phyloP scores from a whole-genome alignment of 805 yeast genomes.

The Sungouiozyma intestinalis region DNA sequence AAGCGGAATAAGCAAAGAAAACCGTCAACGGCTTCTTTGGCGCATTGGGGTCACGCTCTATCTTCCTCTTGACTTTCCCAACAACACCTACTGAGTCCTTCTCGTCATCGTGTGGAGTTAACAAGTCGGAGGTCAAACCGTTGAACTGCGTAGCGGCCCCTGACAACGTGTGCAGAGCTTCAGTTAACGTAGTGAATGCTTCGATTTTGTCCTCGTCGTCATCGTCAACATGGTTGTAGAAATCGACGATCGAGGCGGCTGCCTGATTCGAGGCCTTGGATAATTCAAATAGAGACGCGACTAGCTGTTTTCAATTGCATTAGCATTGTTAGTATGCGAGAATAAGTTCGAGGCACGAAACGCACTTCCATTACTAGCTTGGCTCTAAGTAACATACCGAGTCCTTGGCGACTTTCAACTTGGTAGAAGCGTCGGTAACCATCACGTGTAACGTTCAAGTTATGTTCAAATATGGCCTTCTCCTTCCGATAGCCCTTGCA shows the following conservation, averaged over 20 bases:
- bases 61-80: slow-evolving; percentile 33
- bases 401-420: slow-evolving; percentile 30
- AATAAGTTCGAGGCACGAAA: too few species aligned
- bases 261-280: slow-evolving; percentile 83
- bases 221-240: slow-evolving; percentile 49
- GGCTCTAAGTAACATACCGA: slow-evolving; percentile 23
- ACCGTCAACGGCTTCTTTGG: slow-evolving; percentile 92
- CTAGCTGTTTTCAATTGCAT: slow-evolving; percentile 46
- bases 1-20: slow-evolving; percentile 68
- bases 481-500: background rate
- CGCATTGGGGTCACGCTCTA: slow-evolving; percentile 79
- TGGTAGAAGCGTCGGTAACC: slow-evolving; percentile 26
- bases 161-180: slow-evolving; percentile 32
- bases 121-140: slow-evolving; percentile 21
- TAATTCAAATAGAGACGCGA: slow-evolving; percentile 70
- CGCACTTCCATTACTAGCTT: slow-evolving; percentile 6
- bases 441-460: slow-evolving; percentile 5
- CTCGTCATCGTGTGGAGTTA: slow-evolving; percentile 28
- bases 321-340: background rate
- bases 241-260: slow-evolving; percentile 68
- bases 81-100: slow-evolving; percentile 22
- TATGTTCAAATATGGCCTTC: background rate
- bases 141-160: slow-evolving; percentile 28
- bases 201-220: slow-evolving; percentile 37
- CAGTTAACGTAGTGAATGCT: slow-evolving; percentile 35